Evolutionary conservation across 1,139 yeast species (phyloP).

Genomic region (Pichia terricola): DNA sequence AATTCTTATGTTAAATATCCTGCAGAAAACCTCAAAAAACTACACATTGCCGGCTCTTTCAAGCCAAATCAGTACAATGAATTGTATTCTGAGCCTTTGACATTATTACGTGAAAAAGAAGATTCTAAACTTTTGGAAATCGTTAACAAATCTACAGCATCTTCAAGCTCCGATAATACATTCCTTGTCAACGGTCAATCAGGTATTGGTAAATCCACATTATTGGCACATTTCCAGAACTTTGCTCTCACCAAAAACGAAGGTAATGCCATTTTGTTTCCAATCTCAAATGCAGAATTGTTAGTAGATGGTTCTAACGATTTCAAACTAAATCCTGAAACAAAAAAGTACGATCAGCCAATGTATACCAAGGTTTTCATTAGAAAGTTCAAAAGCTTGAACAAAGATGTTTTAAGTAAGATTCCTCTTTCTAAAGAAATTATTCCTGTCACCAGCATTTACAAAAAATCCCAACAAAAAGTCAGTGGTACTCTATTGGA

Average conservation of each 20-base stretch:
- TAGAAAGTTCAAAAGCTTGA: conserved; percentile 47
- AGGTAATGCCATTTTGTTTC: conserved; percentile 42
- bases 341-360: conserved; percentile 62
- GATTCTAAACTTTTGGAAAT: conserved; percentile 26
- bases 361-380: conserved; percentile 62
- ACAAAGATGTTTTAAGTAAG: conserved; percentile 39
- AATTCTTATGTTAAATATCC: conserved; percentile 18
- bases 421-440: conserved; percentile 40
- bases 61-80: conserved; percentile 59
- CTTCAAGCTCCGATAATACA: conserved; percentile 37
- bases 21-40: conserved; percentile 12
- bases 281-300: conserved; percentile 53
- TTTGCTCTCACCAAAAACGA: conserved; percentile 27
- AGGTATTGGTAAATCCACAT: conserved; percentile 76
- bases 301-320: conserved; percentile 68
- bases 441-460: conserved; percentile 6
- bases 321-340: conserved; percentile 44
- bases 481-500: conserved; percentile 30
- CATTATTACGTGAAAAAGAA: conserved; percentile 37
- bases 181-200: conserved; percentile 56
- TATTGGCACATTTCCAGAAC: conserved; percentile 66
- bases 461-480: conserved; percentile 7
- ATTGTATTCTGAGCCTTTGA: conserved; percentile 45
- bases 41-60: conserved; percentile 41
- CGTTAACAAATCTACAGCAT: conserved; percentile 16